Base-by-base conservation (phyloP, 1,139 yeast species). In the Saccharomyces hybrid region DNA sequence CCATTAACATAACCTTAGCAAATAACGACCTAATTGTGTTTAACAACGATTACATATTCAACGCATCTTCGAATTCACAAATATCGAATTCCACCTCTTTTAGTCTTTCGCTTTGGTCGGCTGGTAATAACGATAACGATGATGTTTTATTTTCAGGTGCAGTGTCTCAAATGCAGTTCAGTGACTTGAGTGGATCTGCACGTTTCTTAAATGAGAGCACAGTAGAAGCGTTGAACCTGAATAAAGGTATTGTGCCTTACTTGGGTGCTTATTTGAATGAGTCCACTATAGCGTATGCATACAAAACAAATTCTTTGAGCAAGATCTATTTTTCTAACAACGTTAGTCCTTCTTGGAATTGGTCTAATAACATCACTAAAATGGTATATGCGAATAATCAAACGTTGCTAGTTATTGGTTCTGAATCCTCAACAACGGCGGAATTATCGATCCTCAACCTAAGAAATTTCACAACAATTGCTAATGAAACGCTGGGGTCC, bases 101-200 rank as follows among this genome's bases (percentile, higher is more conserved):
- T 56, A 57, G 66, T 3, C 51, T 68, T n/a, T 59, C 69, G 1
- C 47, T 66, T 24, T 59, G 60, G 42, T 57, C 70, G 9, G 64
- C 75, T 8, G 73, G 68, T 11, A 56, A 58, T 14, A 65, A 67
- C 51, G 52, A 49, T 4, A 49, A 64, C 24, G 55, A 63, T 6
- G 72, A 69, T 47, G 58, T 61, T 69, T 71, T 61, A 56, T 78
- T 57, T 63, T 66, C 56, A 76, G 83, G 81, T 19, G 58, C 66
- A 26, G 46, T 64, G 11, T 46, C 56, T 6, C 42, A 16, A 26
- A 51, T 52, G 9, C 59, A 64, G 28, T 57, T 52, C 53, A 16
- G 54, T 3, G 48, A 52, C 27, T 49, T 24, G n/a, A 57, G 63
- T 54, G 65, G 62, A 2, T 51, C 65, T 5, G 51, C 52, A 2